Evolutionary conservation across 495 filamentous ascomycete genomes (phyloP).

Genomic region (Copromyces sp.): DNA sequence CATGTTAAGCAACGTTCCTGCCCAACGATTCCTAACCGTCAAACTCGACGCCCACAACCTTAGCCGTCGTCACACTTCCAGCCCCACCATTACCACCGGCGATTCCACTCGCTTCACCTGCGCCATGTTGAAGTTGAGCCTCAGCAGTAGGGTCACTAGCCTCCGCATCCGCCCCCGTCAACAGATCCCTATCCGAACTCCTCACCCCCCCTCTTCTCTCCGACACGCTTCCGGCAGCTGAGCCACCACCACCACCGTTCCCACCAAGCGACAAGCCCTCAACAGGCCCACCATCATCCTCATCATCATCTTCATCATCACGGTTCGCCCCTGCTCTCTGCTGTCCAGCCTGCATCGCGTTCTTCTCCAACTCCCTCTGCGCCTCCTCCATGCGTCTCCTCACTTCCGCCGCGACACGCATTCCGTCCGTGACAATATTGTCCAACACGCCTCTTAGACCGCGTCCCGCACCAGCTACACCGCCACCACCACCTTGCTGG

Average conservation of each 20-base stretch:
- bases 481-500: slow-evolving; percentile 29
- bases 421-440: slow-evolving; percentile 93
- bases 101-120: slow-evolving; percentile 16
- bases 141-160: slow-evolving; percentile 28
- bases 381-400: slow-evolving; percentile 87
- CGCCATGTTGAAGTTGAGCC: background rate
- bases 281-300: slow-evolving; percentile 31
- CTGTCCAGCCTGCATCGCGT: slow-evolving; percentile 45
- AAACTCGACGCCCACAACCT: slow-evolving; percentile 30
- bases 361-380: slow-evolving; percentile 73
- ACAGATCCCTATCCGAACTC: slow-evolving; percentile 64
- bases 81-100: slow-evolving; percentile 10
- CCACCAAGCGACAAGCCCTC: slow-evolving; percentile 4
- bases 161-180: slow-evolving; percentile 71
- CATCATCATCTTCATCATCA: slow-evolving; percentile 66
- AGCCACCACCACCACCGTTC: slow-evolving; percentile 14
- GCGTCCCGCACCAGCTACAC: slow-evolving; percentile 48
- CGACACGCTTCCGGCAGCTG: slow-evolving; percentile 31
- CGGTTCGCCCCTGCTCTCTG: slow-evolving; percentile 15
- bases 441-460: slow-evolving; percentile 87
- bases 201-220: slow-evolving; percentile 50
- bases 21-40: slow-evolving; percentile 17
- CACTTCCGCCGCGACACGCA: slow-evolving; percentile 88
- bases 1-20: background rate
- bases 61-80: slow-evolving; percentile 9